phyloP scores from a whole-genome alignment of 2,329 filamentous ascomycete species.

The Aspergillus pseudoterreus region DNA sequence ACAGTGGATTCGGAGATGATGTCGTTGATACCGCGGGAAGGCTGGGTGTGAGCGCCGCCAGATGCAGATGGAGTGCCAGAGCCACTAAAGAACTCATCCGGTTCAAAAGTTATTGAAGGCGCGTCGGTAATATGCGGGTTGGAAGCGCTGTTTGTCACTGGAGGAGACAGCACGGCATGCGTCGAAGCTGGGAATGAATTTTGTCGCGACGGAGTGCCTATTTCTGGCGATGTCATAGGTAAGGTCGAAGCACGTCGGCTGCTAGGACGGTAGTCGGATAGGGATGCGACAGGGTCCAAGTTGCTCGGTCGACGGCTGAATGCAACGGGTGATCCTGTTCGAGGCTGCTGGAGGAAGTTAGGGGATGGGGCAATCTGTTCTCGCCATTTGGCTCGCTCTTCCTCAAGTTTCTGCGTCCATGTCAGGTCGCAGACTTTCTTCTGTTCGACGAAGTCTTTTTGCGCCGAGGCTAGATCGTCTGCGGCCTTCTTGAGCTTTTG shows the following conservation, averaged over 20 bases:
- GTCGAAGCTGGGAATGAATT: constrained; percentile 41
- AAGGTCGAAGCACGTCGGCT: constrained; percentile 40
- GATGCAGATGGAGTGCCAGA: constrained; percentile 36
- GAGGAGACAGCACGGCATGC: constrained; percentile 26
- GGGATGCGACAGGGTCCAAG: constrained; percentile 36
- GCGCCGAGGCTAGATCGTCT: constrained; percentile 58
- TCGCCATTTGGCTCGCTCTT: constrained; percentile 60
- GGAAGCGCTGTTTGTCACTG: constrained; percentile 19
- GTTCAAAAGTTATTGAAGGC: constrained; percentile 44
- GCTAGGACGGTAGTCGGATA: constrained; percentile 33
- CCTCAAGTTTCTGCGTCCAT: constrained; percentile 57
- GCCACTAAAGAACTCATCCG: constrained; percentile 43
- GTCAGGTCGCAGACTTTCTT: constrained; percentile 57
- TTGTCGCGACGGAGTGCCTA: constrained; percentile 43
- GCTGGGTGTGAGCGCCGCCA: constrained; percentile 32
- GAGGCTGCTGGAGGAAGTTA: constrained; percentile 34
- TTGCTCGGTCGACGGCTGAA: constrained; percentile 38
- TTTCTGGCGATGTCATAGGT: constrained; percentile 33
- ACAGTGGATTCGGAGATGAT: constrained; percentile 86
- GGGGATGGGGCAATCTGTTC: constrained; percentile 40
- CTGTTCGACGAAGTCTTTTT: constrained; percentile 55
- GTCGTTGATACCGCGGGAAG: constrained; percentile 66
- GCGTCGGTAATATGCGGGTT: constrained; percentile 26
- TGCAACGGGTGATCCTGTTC: constrained; percentile 40
- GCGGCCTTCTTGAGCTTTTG: constrained; percentile 50